phyloP scores from a whole-genome alignment of 2,329 filamentous ascomycete genomes.

The Aaosphaeria pasadenensis region DNA sequence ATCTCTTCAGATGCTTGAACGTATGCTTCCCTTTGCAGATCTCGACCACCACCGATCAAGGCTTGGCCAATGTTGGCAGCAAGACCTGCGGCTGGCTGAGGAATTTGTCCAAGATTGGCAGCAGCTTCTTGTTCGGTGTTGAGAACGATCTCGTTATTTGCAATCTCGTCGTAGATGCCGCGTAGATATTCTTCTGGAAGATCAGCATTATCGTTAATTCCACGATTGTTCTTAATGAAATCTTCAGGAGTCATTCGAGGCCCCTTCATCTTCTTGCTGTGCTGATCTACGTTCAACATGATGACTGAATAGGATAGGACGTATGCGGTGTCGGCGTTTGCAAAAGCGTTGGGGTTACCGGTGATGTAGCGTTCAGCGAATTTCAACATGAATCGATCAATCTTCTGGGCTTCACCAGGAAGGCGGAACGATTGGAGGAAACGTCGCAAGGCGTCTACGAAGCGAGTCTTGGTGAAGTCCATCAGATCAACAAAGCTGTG shows the following conservation, averaged over 20 bases:
- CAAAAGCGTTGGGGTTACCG: constrained; percentile 95
- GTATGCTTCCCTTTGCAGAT: constrained; percentile 89
- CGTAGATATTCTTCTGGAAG: constrained; percentile 88
- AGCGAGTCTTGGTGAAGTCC: constrained; percentile 88
- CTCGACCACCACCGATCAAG: constrained; percentile 86
- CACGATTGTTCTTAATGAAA: constrained; percentile 98
- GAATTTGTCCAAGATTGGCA: constrained; percentile 66
- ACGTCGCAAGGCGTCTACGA: constrained; percentile 85
- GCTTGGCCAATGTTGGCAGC: constrained; percentile 84
- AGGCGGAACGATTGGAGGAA: constrained; percentile 94
- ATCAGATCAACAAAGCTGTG: constrained; percentile 95
- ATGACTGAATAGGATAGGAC: constrained; percentile 96
- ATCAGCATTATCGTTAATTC: constrained; percentile 95
- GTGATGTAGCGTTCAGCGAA: constrained; percentile 95
- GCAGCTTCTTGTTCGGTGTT: constrained; percentile 89
- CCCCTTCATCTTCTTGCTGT: constrained; percentile 79
- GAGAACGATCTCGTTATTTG: constrained; percentile 86
- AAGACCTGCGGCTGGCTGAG: constrained; percentile 62
- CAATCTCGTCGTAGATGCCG: constrained; percentile 90
- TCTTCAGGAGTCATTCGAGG: constrained; percentile 92
- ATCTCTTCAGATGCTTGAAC: constrained; percentile 96
- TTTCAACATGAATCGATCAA: constrained; percentile 98
- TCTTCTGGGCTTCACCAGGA: constrained; percentile 96
- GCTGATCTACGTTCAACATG: constrained; percentile 91
- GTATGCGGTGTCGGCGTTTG: constrained; percentile 96